Evolutionary conservation across 768 basidiomycete species (phyloP).

Genomic region (Hortiboletus flavorubellus): DNA sequence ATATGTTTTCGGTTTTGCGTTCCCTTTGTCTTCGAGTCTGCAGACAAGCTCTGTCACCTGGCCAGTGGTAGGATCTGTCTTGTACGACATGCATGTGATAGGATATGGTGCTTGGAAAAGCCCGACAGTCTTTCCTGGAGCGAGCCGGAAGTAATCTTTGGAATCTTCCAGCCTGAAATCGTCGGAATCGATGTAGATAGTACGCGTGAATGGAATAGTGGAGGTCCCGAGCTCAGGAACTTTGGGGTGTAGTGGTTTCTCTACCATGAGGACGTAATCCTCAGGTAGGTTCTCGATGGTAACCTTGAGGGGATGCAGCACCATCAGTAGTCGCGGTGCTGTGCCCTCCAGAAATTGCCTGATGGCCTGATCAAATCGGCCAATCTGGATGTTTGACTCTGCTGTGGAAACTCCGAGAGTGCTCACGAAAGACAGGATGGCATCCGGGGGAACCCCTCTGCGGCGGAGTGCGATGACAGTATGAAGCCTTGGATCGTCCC

Average conservation of each 20-base stretch:
- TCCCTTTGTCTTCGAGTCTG: slow-evolving; percentile 67
- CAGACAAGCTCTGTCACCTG: slow-evolving; percentile 77
- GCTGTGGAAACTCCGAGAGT: slow-evolving; percentile 91
- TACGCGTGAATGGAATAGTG: slow-evolving; percentile 80
- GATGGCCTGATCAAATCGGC: slow-evolving; percentile 87
- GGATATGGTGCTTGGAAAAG: slow-evolving; percentile 91
- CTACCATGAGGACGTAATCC: slow-evolving; percentile 76
- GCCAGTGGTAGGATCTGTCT: slow-evolving; percentile 68
- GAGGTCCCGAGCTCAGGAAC: slow-evolving; percentile 82
- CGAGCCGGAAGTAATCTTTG: slow-evolving; percentile 94
- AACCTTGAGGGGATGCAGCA: slow-evolving; percentile 85
- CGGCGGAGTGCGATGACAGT: slow-evolving; percentile 94
- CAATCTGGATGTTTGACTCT: slow-evolving; percentile 76
- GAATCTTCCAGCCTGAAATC: slow-evolving; percentile 93
- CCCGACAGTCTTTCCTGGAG: slow-evolving; percentile 96
- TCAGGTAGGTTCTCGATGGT: slow-evolving; percentile 88
- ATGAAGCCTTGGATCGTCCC: slow-evolving; percentile 98
- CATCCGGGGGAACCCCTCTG: slow-evolving; percentile 95
- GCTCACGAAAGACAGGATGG: slow-evolving; percentile 90
- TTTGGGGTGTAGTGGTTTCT: slow-evolving; percentile 94
- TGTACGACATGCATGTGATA: slow-evolving; percentile 90
- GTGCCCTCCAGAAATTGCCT: slow-evolving; percentile 86
- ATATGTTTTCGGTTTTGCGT: slow-evolving; percentile 85
- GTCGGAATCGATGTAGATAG: slow-evolving; percentile 87
- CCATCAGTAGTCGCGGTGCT: slow-evolving; percentile 88